Conservation (phyloP, 148 eudicot genomes). For the Pharnaceum exiguum region DNA sequence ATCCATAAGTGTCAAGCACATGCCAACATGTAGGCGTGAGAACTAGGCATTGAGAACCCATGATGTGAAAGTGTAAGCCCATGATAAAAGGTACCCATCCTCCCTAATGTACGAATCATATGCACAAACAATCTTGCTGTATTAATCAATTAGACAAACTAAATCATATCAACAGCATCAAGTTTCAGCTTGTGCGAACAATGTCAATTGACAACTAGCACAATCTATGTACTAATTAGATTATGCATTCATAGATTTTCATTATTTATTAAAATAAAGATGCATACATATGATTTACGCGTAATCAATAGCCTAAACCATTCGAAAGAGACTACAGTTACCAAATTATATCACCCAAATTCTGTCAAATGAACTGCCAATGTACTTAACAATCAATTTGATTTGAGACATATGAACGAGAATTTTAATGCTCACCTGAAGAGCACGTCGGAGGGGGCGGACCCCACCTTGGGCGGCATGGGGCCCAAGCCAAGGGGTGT, state of each 20-base stretch:
- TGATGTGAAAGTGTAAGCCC: slow-evolving; percentile 18
- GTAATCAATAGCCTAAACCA: too few species aligned
- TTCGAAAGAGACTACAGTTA: too few species aligned
- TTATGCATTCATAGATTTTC: too few species aligned
- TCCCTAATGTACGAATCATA: slow-evolving; percentile 10
- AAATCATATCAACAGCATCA: slow-evolving; percentile 10
- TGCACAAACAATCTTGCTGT: slow-evolving; percentile 1
- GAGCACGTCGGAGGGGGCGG: slow-evolving; percentile 86
- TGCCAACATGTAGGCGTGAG: slow-evolving; percentile 34
- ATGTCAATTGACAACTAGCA: too few species aligned
- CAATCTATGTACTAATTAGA: too few species aligned
- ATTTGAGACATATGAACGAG: too few species aligned
- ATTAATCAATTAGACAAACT: neutral
- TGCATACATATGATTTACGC: too few species aligned
- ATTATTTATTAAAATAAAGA: neutral
- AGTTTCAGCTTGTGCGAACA: too few species aligned
- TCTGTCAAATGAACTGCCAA: too few species aligned
- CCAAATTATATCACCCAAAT: too few species aligned
- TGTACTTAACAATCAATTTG: too few species aligned
- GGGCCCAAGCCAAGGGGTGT: slow-evolving; percentile 91
- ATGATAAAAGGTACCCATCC: slow-evolving; percentile 6
- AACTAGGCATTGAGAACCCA: slow-evolving; percentile 21
- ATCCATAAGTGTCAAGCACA: slow-evolving; percentile 28
- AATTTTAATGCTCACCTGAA: slow-evolving; percentile 87
- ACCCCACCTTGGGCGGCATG: slow-evolving; percentile 89